A percentile compares a stretch with the other conserved stretches of the same genome.
These are phyloP conservation scores for Triangularia verruculosa DNA, from an alignment of 2,329 filamentous ascomycete species.

Conservation along the genomic window DNA sequence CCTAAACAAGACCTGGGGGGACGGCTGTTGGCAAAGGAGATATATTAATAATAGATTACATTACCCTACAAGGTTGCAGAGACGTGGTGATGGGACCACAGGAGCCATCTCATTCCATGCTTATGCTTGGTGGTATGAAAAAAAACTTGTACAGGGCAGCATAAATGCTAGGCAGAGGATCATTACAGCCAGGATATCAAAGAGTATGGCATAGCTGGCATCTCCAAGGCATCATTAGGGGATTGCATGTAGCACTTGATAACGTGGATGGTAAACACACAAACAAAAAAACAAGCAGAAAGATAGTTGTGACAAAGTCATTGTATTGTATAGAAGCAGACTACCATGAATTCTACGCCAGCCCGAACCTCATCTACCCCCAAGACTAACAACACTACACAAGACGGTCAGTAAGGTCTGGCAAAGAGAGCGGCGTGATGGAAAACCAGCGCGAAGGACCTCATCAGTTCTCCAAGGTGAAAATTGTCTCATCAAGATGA, in stretches of 20 bases:
- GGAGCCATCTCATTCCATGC: neutral
- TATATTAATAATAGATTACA: neutral
- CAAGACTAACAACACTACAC: constrained; percentile 4
- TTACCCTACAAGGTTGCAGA: neutral
- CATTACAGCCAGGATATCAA: too few species aligned
- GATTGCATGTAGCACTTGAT: too few species aligned
- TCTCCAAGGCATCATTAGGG: too few species aligned
- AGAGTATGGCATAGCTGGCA: too few species aligned
- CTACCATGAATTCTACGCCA: neutral
- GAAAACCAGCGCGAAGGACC: constrained; percentile 25
- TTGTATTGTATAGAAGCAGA: neutral
- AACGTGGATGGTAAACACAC: neutral
- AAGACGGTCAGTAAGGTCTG: constrained; percentile 19
- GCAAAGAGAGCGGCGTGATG: neutral
- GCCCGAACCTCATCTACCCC: neutral
- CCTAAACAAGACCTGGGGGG: neutral
- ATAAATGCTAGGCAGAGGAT: too few species aligned
- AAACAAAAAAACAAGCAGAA: neutral
- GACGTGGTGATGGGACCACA: neutral
- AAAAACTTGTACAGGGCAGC: too few species aligned
- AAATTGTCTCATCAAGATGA: constrained; percentile 53
- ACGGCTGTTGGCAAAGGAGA: neutral
- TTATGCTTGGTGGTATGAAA: too few species aligned
- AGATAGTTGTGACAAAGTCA: neutral
- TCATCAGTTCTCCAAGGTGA: constrained; percentile 64